A percentile compares a stretch with the other conserved stretches of the same genome.
Conservation (phyloP, 768 basidiomycete genomes). For the Amanita molliuscula region DNA sequence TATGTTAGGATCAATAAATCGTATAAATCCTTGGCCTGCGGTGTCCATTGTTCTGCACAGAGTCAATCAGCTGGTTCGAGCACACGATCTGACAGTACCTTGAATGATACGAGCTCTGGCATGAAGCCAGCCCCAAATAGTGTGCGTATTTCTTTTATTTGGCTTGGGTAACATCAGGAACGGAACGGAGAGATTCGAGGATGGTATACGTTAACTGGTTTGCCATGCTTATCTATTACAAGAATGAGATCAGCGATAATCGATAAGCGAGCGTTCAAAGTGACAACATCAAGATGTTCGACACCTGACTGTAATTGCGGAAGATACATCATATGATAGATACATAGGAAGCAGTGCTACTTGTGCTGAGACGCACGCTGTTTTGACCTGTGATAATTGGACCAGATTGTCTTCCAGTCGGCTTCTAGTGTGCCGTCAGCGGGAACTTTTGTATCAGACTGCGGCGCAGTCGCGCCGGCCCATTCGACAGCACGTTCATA, state of each 20-base stretch:
- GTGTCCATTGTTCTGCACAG: conserved; percentile 60
- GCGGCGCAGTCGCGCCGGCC: conserved; percentile 38
- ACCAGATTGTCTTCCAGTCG: conserved; percentile 52
- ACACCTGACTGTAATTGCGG: too few relatives aligned
- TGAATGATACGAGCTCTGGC: conserved; percentile 80
- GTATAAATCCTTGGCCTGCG: conserved; percentile 55
- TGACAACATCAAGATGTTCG: too few relatives aligned
- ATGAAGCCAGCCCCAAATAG: conserved; percentile 58
- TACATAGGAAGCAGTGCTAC: background rate
- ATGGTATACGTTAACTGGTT: conserved; percentile 45
- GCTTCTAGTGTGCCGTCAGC: conserved; percentile 44
- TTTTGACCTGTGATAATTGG: conserved; percentile 48
- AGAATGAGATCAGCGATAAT: too few relatives aligned
- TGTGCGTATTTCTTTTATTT: conserved; percentile 77
- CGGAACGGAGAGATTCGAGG: conserved; percentile 8
- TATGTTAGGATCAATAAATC: conserved; percentile 65
- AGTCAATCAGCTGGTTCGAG: background rate
- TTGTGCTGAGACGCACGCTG: conserved; percentile 11
- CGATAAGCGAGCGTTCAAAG: too few relatives aligned
- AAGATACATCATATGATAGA: background rate
- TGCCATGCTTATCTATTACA: too few relatives aligned
- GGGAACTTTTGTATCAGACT: conserved; percentile 25
- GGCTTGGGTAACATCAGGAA: conserved; percentile 24
- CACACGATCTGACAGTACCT: conserved; percentile 16
- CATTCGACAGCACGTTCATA: conserved; percentile 64